Conservation (phyloP, 2,329 filamentous ascomycete genomes). For the Penicillium sp. region DNA sequence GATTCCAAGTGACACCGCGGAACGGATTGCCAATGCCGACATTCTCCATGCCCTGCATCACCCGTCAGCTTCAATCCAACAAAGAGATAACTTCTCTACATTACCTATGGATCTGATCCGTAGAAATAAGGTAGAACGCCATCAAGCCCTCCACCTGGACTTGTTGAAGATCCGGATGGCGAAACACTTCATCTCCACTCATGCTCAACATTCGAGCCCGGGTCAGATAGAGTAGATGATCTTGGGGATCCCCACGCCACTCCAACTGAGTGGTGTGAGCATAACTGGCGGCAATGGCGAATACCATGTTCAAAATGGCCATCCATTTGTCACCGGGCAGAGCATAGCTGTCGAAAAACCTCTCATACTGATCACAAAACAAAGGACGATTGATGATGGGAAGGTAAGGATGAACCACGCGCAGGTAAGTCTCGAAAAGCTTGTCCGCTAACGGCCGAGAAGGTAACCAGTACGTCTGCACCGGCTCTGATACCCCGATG, state of each 20-base stretch:
- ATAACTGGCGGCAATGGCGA: constrained; percentile 39
- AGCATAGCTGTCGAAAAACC: constrained; percentile 21
- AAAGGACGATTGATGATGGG: constrained; percentile 36
- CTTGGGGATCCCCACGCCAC: constrained; percentile 29
- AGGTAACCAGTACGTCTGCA: constrained; percentile 36
- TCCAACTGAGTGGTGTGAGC: constrained; percentile 29
- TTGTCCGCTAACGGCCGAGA: constrained; percentile 32
- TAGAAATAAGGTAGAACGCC: constrained; percentile 36
- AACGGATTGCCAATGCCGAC: constrained; percentile 35
- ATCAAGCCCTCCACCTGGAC: constrained; percentile 40
- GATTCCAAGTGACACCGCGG: constrained; percentile 37
- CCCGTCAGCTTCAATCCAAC: neutral
- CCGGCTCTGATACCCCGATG: constrained; percentile 32
- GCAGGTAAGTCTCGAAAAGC: constrained; percentile 37
- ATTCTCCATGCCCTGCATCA: constrained; percentile 34
- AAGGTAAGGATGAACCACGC: constrained; percentile 36
- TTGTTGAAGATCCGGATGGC: constrained; percentile 40
- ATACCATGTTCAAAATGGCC: constrained; percentile 42
- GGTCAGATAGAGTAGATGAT: constrained; percentile 35
- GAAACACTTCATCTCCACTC: constrained; percentile 29
- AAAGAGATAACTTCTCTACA: neutral
- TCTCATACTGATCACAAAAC: constrained; percentile 33
- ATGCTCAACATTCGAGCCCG: constrained; percentile 37
- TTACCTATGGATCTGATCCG: constrained; percentile 40
- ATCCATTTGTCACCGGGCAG: constrained; percentile 35